Conservation (phyloP, 345 rosid genomes). For the Populus ilicifolia region DNA sequence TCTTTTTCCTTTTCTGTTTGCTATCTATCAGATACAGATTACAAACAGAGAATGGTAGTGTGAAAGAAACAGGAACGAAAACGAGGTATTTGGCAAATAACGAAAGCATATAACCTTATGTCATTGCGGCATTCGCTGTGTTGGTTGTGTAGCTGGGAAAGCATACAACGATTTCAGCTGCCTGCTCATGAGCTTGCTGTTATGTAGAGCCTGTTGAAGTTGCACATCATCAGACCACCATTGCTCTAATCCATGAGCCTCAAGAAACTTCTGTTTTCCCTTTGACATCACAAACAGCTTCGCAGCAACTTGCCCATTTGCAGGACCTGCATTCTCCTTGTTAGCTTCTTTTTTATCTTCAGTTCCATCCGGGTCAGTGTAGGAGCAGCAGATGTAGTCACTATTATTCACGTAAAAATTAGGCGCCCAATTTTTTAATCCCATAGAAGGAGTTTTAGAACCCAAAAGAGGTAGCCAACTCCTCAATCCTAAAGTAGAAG, state of each 20-base stretch:
- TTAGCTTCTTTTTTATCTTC: slow-evolving; percentile 27
- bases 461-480: slow-evolving; percentile 22
- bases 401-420: slow-evolving; percentile 86
- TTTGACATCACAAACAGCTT: slow-evolving; percentile 89
- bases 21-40: neutral
- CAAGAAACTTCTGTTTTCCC: slow-evolving; percentile 87
- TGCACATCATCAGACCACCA: slow-evolving; percentile 97
- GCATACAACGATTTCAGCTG: slow-evolving; percentile 81
- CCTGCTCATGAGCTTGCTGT: slow-evolving; percentile 77
- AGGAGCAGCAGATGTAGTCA: slow-evolving; percentile 82
- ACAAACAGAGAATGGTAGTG: neutral
- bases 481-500: slow-evolving; percentile 10
- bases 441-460: slow-evolving; percentile 27
- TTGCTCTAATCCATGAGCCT: slow-evolving; percentile 93
- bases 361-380: slow-evolving; percentile 50
- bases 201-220: slow-evolving; percentile 60
- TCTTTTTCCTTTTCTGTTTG: neutral
- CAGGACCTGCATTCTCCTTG: slow-evolving; percentile 49
- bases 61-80: slow-evolving; percentile 10
- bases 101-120: neutral
- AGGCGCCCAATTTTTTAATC: slow-evolving; percentile 78
- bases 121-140: slow-evolving; percentile 16
- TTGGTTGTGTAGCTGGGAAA: slow-evolving; percentile 37
- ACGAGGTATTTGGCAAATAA: slow-evolving; percentile 20
- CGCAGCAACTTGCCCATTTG: slow-evolving; percentile 51